Base-by-base conservation (phyloP, 2,329 filamentous ascomycete species). In the Colletotrichum melonis region DNA sequence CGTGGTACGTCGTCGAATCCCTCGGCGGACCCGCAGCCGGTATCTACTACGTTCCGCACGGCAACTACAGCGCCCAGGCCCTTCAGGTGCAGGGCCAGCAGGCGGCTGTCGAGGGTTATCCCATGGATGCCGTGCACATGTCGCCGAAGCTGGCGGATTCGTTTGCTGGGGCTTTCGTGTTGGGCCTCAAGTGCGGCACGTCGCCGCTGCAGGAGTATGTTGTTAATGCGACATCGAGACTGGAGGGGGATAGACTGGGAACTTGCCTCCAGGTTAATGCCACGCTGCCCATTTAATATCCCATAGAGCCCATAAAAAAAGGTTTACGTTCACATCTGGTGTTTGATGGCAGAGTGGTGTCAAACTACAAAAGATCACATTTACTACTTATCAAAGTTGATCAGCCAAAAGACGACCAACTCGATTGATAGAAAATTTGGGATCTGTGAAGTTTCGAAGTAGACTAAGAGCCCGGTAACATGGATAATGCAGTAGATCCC, bases 101-200 rank as follows among this genome's bases (percentile, higher is more conserved):
- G 1, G 84, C 82, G 2, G 89, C 90, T n/a, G 86, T 90, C 77
- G 81, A 82, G 0, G 84, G 87, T 71, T 93, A 87, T 73, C 88
- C 90, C 0, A 84, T 85, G 30, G 90, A 92, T 75, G 90, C 92
- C 79, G 92, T 90, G 0, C 91, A 92, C 79, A 92, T 90, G 5
- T 88, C 86, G 65, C 82, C 88, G 0, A 82, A 81, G 26, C 87
- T 90, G 22, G 90, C 91, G 1, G 83, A 88, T 73, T 80, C 87
- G 2, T 87, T 89, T 66, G 86, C 89, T 0, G 83, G 88, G 75
- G 86, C 88, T 2, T 92, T 92, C 76, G 89, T 84, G 0, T 77
- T 91, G 16, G 65, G 69, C 0, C 30, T 72, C 11, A 72, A 72
- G 58, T 72, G 69, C 2, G 69, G 69, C 4, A 69, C 58, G 3